These are phyloP conservation scores for Yamadazyma insecticola DNA, from an alignment of 805 yeast species.

Conservation along the genomic window DNA sequence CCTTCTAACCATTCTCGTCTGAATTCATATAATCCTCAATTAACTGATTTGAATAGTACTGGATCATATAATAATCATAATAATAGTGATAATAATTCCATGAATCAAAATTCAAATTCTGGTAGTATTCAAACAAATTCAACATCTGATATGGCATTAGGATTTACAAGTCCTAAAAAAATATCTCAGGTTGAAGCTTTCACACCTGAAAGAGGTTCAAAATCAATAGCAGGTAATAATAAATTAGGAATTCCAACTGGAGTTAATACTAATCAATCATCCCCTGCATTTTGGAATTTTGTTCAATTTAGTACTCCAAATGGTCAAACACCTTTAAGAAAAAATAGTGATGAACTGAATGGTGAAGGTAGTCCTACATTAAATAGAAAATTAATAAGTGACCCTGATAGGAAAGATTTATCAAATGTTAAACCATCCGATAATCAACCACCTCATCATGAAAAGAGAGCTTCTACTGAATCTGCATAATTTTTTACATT, in stretches of 20 bases:
- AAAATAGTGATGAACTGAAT: slow-evolving; percentile 34
- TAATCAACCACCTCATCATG: too few relatives aligned
- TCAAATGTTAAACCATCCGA: not conserved
- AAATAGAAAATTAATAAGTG: too few relatives aligned
- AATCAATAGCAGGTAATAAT: slow-evolving; percentile 16
- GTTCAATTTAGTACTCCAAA: slow-evolving; percentile 64
- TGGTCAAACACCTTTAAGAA: slow-evolving; percentile 39
- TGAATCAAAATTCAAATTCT: slow-evolving; percentile 10
- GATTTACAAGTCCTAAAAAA: slow-evolving; percentile 40
- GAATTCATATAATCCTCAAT: slow-evolving; percentile 23
- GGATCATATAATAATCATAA: slow-evolving; percentile 1
- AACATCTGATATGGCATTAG: slow-evolving; percentile 28
- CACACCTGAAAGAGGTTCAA: slow-evolving; percentile 41
- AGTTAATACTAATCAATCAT: slow-evolving; percentile 47
- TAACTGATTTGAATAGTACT: slow-evolving; percentile 9
- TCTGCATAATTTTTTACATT: too few relatives aligned
- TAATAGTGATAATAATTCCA: slow-evolving; percentile 4
- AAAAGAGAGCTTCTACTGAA: too few relatives aligned
- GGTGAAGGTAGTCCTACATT: slow-evolving; percentile 39
- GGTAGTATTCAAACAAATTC: slow-evolving; percentile 11
- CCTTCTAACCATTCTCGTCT: slow-evolving; percentile 24
- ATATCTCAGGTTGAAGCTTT: slow-evolving; percentile 39
- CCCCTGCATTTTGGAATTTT: slow-evolving; percentile 93
- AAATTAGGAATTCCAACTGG: slow-evolving; percentile 22
- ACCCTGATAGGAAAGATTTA: not conserved